phyloP scores from a whole-genome alignment of 2,329 filamentous ascomycete genomes.

The Colletotrichum magnum region DNA sequence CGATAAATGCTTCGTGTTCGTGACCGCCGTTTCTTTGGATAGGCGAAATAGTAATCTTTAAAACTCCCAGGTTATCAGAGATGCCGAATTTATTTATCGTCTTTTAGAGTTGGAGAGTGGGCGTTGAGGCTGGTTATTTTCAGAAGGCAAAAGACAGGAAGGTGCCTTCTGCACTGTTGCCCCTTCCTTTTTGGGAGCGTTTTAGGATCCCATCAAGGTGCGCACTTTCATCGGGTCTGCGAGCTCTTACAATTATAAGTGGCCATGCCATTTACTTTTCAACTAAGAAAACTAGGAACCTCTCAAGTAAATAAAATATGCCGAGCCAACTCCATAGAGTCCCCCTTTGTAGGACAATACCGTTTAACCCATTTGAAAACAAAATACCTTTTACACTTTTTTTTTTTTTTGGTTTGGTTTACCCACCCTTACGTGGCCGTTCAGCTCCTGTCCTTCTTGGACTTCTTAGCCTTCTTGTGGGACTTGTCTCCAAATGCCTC shows the following conservation, averaged over 20 bases:
- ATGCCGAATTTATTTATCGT: too few relatives aligned
- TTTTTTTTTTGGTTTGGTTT: slow-evolving; percentile 5
- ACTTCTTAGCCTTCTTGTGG: slow-evolving; percentile 69
- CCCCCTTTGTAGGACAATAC: slow-evolving; percentile 26
- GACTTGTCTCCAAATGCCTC: slow-evolving; percentile 68
- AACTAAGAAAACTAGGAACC: slow-evolving; percentile 2
- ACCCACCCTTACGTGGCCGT: not conserved
- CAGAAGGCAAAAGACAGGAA: not conserved
- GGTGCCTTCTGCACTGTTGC: not conserved
- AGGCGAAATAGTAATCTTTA: too few relatives aligned
- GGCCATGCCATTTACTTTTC: not conserved
- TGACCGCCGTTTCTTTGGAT: too few relatives aligned
- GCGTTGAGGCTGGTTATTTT: too few relatives aligned
- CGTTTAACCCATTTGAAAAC: slow-evolving; percentile 21
- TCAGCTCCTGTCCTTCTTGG: slow-evolving; percentile 45
- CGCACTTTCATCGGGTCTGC: not conserved
- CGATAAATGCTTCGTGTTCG: too few relatives aligned
- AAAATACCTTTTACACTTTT: slow-evolving; percentile 37
- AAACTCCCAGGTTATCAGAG: too few relatives aligned
- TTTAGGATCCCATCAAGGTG: not conserved
- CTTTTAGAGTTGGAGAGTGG: too few relatives aligned
- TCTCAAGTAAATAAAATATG: slow-evolving; percentile 21
- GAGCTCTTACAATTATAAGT: not conserved
- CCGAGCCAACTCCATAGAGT: slow-evolving; percentile 35
- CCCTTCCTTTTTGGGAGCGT: not conserved